Evolutionary conservation across 116 monocot genomes (phyloP).

Genomic region (Dioscorea cayenensis): DNA sequence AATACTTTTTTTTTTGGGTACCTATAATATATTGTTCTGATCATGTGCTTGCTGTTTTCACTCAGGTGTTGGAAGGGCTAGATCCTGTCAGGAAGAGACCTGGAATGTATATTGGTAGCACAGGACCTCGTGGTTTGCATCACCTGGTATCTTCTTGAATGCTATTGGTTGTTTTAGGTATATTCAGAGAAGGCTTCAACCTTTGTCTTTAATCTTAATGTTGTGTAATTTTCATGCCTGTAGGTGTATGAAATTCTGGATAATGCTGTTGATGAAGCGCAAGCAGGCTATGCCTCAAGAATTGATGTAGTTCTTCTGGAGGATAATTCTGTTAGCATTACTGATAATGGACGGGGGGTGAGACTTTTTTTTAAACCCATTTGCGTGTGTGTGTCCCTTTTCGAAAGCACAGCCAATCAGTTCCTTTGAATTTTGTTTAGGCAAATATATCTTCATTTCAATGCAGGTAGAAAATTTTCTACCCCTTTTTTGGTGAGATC

Average conservation of each 20-base stretch:
- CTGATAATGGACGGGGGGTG: constrained; percentile 98
- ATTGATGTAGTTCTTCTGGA: constrained; percentile 72
- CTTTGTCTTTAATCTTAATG: neutral
- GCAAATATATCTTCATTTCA: no score
- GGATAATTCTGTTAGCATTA: constrained; percentile 82
- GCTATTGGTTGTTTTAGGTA: neutral
- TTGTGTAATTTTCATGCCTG: neutral
- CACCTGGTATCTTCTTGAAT: constrained; percentile 57
- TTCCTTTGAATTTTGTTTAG: no score
- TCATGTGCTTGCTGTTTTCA: neutral
- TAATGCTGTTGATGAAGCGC: constrained; percentile 95
- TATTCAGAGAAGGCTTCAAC: neutral
- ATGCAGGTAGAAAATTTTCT: no score
- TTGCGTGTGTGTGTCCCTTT: neutral
- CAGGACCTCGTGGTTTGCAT: constrained; percentile 91
- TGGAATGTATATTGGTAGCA: constrained; percentile 98
- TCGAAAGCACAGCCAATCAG: no score
- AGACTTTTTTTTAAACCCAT: constrained; percentile 11
- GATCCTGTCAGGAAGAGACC: constrained; percentile 97
- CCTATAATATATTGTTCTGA: neutral
- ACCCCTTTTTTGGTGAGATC: no score
- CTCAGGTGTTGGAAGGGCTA: constrained; percentile 87
- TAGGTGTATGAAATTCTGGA: constrained; percentile 97
- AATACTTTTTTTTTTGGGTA: neutral
- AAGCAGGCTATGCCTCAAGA: constrained; percentile 86